Percentiles rank a stretch among this genome's conserved stretches.
These are phyloP conservation scores for Jatropha curcas DNA, from an alignment of 345 rosid species.

Conservation along the genomic window DNA sequence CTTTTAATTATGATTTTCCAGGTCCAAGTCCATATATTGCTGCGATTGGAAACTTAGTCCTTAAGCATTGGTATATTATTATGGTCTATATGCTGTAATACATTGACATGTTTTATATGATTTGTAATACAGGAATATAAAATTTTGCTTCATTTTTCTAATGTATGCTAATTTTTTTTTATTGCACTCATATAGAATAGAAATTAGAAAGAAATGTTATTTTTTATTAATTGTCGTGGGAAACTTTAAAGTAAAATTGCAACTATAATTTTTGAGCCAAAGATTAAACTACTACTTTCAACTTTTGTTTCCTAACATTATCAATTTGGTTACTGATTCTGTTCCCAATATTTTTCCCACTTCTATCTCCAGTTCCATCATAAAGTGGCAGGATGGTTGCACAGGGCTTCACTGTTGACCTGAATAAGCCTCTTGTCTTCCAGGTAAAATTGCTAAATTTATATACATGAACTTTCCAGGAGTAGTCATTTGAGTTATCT, in stretches of 20 bases:
- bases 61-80: background rate
- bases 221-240: background rate
- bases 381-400: conserved; percentile 69
- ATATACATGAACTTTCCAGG: background rate
- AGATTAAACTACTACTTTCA: background rate
- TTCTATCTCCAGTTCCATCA: conserved; percentile 19
- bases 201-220: background rate
- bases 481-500: background rate
- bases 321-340: background rate
- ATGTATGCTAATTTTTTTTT: background rate
- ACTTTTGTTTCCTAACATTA: background rate
- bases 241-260: too few relatives aligned
- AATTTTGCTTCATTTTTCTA: background rate
- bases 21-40: background rate
- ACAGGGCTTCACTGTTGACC: conserved; percentile 71
- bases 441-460: conserved; percentile 70
- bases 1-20: conserved; percentile 1
- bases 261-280: background rate
- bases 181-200: background rate
- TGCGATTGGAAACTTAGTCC: conserved; percentile 4
- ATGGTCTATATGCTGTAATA: too few relatives aligned
- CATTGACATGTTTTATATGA: background rate
- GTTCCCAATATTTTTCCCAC: background rate
- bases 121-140: background rate
- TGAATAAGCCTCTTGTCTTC: conserved; percentile 84